Conservation (phyloP, 2,329 filamentous ascomycete species). For the Fusarium decemcellulare region DNA sequence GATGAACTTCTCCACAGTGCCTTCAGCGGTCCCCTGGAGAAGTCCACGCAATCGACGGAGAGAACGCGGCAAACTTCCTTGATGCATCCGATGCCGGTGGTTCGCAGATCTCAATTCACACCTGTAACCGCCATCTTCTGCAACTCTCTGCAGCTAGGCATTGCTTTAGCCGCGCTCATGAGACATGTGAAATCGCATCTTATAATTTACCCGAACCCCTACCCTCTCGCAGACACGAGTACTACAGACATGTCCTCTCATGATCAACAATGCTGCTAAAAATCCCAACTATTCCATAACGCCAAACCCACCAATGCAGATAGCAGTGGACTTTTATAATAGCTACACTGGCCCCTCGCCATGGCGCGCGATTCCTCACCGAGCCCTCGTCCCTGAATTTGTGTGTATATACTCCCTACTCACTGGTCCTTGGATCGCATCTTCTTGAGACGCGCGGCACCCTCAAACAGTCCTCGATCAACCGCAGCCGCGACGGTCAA, state of each 20-base stretch:
- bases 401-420: slow-evolving; percentile 18
- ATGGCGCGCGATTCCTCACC: slow-evolving; percentile 19
- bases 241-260: slow-evolving; percentile 20
- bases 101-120: slow-evolving; percentile 42
- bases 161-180: slow-evolving; percentile 20
- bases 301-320: slow-evolving; percentile 44
- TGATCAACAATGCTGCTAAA: slow-evolving; percentile 36
- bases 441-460: slow-evolving; percentile 88
- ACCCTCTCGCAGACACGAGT: slow-evolving; percentile 1
- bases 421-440: slow-evolving; percentile 76
- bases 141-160: slow-evolving; percentile 14
- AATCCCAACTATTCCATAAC: slow-evolving; percentile 45
- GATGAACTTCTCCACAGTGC: slow-evolving; percentile 16
- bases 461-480: slow-evolving; percentile 93
- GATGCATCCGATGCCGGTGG: slow-evolving; percentile 13
- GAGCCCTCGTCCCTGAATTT: slow-evolving; percentile 15
- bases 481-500: slow-evolving; percentile 95
- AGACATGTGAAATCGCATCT: slow-evolving; percentile 21
- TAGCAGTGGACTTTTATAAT: slow-evolving; percentile 42
- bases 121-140: slow-evolving; percentile 26
- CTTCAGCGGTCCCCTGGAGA: slow-evolving; percentile 10
- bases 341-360: slow-evolving; percentile 35
- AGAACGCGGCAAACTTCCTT: not conserved
- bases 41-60: slow-evolving; percentile 17
- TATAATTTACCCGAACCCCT: slow-evolving; percentile 9